phyloP scores from a whole-genome alignment of 352 stramenopile genomes.

The Globisporangium barbulae region DNA sequence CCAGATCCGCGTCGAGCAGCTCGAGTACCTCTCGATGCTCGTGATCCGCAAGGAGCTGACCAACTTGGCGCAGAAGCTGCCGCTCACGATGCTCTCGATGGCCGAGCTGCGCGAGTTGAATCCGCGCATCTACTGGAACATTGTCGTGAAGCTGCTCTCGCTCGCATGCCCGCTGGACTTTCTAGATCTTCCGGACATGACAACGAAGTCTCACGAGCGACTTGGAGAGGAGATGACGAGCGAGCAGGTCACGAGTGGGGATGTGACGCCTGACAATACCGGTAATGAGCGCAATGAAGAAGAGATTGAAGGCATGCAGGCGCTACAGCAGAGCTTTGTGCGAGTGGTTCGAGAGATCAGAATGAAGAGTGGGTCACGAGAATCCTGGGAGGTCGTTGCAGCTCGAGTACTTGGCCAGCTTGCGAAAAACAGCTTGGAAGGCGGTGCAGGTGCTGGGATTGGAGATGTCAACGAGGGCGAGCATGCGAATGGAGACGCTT shows the following conservation, averaged over 20 bases:
- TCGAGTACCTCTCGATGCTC: constrained; percentile 42
- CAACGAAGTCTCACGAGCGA: neutral
- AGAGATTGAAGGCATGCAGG: neutral
- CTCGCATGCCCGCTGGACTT: constrained; percentile 42
- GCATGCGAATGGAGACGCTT: neutral
- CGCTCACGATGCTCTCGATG: constrained; percentile 38
- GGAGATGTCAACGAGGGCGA: neutral
- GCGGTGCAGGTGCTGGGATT: neutral
- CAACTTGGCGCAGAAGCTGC: constrained; percentile 34
- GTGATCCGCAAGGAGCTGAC: constrained; percentile 44
- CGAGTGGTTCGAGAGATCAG: neutral
- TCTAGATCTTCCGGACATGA: constrained; percentile 35
- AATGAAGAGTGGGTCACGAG: neutral
- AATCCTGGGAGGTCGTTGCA: neutral
- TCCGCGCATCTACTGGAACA: constrained; percentile 56
- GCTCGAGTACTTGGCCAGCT: constrained; percentile 6
- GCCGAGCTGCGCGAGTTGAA: constrained; percentile 29
- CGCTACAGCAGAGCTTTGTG: constrained; percentile 7
- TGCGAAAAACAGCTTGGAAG: neutral
- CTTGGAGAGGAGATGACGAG: too few relatives aligned
- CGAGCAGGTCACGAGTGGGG: neutral
- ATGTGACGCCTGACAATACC: neutral
- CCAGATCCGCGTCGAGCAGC: constrained; percentile 28
- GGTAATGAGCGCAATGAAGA: neutral
- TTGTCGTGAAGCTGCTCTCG: constrained; percentile 48